phyloP scores from a whole-genome alignment of 2,329 filamentous ascomycete genomes.

The Fusarium sp. region DNA sequence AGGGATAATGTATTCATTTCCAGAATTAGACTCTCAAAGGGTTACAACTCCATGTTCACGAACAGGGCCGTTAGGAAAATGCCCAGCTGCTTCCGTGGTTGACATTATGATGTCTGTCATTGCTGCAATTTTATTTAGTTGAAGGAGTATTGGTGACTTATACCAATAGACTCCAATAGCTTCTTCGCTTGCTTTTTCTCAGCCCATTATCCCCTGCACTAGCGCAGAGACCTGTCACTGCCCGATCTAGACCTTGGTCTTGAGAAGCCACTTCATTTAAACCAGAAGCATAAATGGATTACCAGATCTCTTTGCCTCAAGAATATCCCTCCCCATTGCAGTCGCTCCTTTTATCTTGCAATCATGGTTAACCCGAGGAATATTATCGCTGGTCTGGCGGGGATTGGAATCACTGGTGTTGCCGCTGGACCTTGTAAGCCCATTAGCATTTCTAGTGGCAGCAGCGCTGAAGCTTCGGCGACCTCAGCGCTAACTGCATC shows the following conservation, averaged over 20 bases:
- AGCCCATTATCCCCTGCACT: background rate
- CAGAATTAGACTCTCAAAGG: too few relatives aligned
- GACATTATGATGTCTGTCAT: too few relatives aligned
- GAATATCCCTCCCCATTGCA: too few relatives aligned
- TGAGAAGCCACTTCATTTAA: background rate
- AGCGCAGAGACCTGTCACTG: background rate
- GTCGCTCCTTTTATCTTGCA: background rate
- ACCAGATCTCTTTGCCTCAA: background rate
- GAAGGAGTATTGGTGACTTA: background rate
- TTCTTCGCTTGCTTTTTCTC: background rate
- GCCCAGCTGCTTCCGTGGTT: too few relatives aligned
- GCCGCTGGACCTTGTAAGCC: constrained; percentile 1
- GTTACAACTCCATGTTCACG: too few relatives aligned
- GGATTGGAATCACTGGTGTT: background rate
- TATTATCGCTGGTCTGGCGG: background rate
- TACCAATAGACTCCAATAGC: background rate
- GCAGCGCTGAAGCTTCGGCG: background rate
- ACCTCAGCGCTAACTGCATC: background rate
- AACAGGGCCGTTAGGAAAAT: too few relatives aligned
- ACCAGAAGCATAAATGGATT: background rate
- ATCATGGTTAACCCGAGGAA: background rate
- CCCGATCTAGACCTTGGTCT: background rate
- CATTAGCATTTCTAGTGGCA: background rate
- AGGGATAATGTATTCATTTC: too few relatives aligned
- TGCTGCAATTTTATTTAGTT: too few relatives aligned